Evolutionary conservation across 768 basidiomycete genomes (phyloP), one percentile per base, ranked within the genome.

Genomic region (Sistotremastrum niveocremeum): DNA sequence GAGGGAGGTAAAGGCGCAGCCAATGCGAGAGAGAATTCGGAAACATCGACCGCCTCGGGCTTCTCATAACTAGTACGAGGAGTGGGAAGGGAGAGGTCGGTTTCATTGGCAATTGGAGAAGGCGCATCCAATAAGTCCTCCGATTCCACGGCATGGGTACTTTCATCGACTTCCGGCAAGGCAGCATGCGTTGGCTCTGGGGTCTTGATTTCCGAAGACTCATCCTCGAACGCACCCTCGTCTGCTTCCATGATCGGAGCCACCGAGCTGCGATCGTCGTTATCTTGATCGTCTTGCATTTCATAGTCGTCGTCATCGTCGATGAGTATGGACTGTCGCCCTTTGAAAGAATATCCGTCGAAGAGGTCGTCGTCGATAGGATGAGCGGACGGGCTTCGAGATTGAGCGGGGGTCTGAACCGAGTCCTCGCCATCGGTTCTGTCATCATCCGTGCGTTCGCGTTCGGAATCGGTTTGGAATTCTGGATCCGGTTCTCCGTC

Each of bases 271-370:
- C 20, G 20, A 34, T 65, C 63, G 28, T 62, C 64, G 31, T 71
- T 72, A 4, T 70, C 73, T 30, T 73, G 70, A 48, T 58, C 66
- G 31, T 49, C 62, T 51, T 52, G 66, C 30, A 62, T 68, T 30
- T 71, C 77, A 2, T 74, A 76, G 5, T 79, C 79, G 4, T 74
- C 77, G 1, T 81, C 83, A 12, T 77, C 80, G 52, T 83, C 85
- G 39, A 88, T 62, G 44, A 88, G 64, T 49, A 90, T 71, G 2
- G 86, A 88, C 62, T 86, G 71, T 11, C 84, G 71, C 7, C 86
- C 89, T 62, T 87, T 88, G 73, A 87, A 95, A 40, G 85, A 88
- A 63, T 95, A 95, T 3, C 89, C 90, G 61, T 91, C 90, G 57
- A 93, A 95, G 32, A 93, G 78, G 60, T 91, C 88, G 11, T 77